Conservation (phyloP, 345 rosid species). For the Boechera divaricarpa region DNA sequence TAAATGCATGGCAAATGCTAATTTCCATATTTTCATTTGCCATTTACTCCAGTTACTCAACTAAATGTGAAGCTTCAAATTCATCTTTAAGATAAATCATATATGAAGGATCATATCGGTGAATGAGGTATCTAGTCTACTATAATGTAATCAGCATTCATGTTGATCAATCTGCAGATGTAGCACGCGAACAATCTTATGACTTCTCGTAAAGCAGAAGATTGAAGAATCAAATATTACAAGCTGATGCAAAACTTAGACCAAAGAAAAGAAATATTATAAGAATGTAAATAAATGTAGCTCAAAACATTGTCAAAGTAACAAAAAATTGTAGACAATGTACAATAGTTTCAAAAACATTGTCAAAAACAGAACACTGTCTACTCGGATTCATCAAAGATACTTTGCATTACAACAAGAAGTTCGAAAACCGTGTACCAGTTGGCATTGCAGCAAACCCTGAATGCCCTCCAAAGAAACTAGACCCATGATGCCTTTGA, state of each 20-base stretch:
- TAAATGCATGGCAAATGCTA: too few relatives aligned
- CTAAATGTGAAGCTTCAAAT: neutral
- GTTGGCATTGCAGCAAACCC: slow-evolving; percentile 69
- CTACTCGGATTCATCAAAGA: slow-evolving; percentile 1
- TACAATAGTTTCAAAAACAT: neutral
- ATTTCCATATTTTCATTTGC: neutral
- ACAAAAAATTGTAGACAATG: slow-evolving; percentile 5
- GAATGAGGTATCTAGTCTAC: neutral
- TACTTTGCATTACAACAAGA: slow-evolving; percentile 51
- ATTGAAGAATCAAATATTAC: slow-evolving; percentile 12
- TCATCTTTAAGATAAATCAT: neutral
- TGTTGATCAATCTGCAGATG: neutral
- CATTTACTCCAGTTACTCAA: neutral
- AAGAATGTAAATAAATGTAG: neutral
- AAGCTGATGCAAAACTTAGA: slow-evolving; percentile 1
- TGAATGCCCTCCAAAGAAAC: slow-evolving; percentile 31
- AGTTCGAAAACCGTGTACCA: slow-evolving; percentile 71
- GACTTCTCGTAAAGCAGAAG: neutral
- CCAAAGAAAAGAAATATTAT: neutral
- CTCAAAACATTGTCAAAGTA: neutral
- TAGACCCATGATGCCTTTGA: slow-evolving; percentile 26
- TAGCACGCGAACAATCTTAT: slow-evolving; percentile 2
- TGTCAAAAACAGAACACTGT: neutral
- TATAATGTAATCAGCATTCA: neutral
- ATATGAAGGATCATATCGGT: neutral